Evolutionary conservation across 768 basidiomycete species (phyloP).

Genomic region (Boletus insuetus): DNA sequence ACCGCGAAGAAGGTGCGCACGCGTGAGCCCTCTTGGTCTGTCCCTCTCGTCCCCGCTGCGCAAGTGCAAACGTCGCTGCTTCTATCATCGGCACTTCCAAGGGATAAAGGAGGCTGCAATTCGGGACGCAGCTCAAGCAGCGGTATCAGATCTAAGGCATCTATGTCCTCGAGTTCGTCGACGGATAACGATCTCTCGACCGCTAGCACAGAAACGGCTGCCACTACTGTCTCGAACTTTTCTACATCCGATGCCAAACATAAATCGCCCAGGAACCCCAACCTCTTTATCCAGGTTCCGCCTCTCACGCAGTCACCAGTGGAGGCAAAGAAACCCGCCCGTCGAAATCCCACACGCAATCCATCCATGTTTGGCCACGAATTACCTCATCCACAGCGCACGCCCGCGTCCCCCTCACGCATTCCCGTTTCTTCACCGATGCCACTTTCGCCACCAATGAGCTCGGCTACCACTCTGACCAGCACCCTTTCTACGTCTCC

Average conservation of each 20-base stretch:
- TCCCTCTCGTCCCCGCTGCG: conserved; percentile 22
- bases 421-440: conserved; percentile 31
- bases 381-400: conserved; percentile 46
- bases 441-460: conserved; percentile 17
- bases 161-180: conserved; percentile 28
- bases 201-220: conserved; percentile 30
- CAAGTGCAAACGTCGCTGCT: conserved; percentile 23
- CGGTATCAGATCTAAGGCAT: conserved; percentile 22
- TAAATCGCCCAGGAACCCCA: conserved; percentile 20
- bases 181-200: conserved; percentile 35
- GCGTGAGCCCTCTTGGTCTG: conserved; percentile 33
- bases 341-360: conserved; percentile 52
- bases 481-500: conserved; percentile 14
- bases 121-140: conserved; percentile 18
- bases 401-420: conserved; percentile 30
- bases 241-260: conserved; percentile 19
- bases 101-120: conserved; percentile 10
- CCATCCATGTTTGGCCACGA: conserved; percentile 69
- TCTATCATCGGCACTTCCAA: conserved; percentile 18
- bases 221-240: conserved; percentile 25
- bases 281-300: conserved; percentile 18
- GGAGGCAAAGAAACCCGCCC: conserved; percentile 30
- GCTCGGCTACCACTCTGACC: conserved; percentile 4
- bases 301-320: conserved; percentile 13
- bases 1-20: conserved; percentile 61